phyloP scores from a whole-genome alignment of 2,329 filamentous ascomycete genomes.

The Trichoderma citrinoviride region DNA sequence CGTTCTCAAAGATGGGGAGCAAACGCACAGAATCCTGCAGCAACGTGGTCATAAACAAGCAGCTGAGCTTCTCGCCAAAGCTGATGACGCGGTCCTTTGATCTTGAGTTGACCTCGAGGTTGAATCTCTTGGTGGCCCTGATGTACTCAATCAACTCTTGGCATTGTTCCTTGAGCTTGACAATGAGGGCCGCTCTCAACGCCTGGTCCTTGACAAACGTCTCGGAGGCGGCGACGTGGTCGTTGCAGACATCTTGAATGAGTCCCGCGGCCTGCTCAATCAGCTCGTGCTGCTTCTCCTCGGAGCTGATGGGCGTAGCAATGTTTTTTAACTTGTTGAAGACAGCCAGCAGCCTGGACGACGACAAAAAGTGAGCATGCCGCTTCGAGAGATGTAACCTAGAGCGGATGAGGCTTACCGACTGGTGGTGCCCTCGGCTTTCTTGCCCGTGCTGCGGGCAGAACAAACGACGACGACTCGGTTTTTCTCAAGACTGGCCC shows the following conservation, averaged over 20 bases:
- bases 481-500: slow-evolving; percentile 58
- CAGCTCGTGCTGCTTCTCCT: slow-evolving; percentile 52
- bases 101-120: slow-evolving; percentile 72
- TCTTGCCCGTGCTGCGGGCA: slow-evolving; percentile 89
- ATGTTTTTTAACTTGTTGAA: slow-evolving; percentile 57
- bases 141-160: slow-evolving; percentile 74
- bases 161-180: slow-evolving; percentile 75
- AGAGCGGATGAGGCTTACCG: slow-evolving; percentile 57
- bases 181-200: slow-evolving; percentile 57
- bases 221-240: slow-evolving; percentile 74
- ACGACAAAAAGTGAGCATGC: background rate
- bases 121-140: slow-evolving; percentile 61
- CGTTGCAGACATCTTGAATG: slow-evolving; percentile 75
- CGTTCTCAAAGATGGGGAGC: too few species aligned
- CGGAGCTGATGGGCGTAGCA: slow-evolving; percentile 51
- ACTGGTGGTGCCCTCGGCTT: slow-evolving; percentile 92
- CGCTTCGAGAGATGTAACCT: background rate
- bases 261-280: slow-evolving; percentile 67
- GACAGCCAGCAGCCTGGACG: slow-evolving; percentile 55
- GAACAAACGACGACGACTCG: slow-evolving; percentile 93
- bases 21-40: slow-evolving; percentile 65
- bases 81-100: slow-evolving; percentile 87
- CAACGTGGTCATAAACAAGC: slow-evolving; percentile 82
- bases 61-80: slow-evolving; percentile 94
- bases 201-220: slow-evolving; percentile 56